Base-by-base conservation (phyloP, 805 yeast species). In the Lachancea nothofagi region DNA sequence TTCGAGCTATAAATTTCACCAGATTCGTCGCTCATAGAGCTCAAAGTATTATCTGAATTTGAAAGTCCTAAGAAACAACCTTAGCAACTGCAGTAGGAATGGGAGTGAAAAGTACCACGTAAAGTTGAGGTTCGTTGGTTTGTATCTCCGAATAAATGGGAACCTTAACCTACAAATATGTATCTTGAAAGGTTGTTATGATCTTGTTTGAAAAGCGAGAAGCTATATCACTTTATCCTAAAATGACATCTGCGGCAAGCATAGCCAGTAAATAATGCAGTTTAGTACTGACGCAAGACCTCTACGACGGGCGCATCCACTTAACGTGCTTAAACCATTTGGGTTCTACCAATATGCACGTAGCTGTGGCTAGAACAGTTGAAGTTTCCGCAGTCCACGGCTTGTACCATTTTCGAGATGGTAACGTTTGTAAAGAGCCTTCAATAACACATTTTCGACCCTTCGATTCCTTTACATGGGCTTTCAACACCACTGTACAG, bases 371-470 rank as follows among this genome's bases (percentile, higher is more conserved):
- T 36, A 78, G 63, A 7, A 58, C 61, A 10, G 59, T 39, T 7
- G 71, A 65, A 5, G 53, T 46, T 26, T 42, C 30, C 17, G 38
- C n/a, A 13, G 53, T 61, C 19, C 48, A 50, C 2, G 46, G 32
- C 18, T 46, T 45, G 38, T 39, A 7, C 47, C 40, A 24, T 38
- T 26, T 10, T 22, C 43, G 14, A 27, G 35, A 40, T 4, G 51
- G 59, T 2, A 54, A 22, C n/a, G 57, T 44, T 12, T 71, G 72
- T 31, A 83, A 56, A 0, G 84, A 72, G 2, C 97, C 97, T 24
- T 74, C 70, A 33, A 93, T 86, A 26, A 79, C 71, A 27, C 83
- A 90, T 61, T 88, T 89, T 31, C 97, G 69, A 0, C 96, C 96
- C 45, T 80, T 80, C 9, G 62, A 54, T 51, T 82, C 77, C 1